phyloP scores from a whole-genome alignment of 176 grass and related monocot species.

The Lolium perenne region DNA sequence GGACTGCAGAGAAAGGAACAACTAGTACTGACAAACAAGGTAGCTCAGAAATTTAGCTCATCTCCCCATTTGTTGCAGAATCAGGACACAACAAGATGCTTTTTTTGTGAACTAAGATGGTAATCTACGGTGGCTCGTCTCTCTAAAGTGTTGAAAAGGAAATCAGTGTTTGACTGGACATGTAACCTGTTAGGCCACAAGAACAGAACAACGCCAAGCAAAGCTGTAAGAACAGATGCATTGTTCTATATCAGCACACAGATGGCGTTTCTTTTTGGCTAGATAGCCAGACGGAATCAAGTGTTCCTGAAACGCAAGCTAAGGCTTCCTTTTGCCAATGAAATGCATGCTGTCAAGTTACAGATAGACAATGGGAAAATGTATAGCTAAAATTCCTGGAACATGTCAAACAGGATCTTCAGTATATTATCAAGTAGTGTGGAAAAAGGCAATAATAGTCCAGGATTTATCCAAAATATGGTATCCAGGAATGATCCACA shows the following conservation, averaged over 20 bases:
- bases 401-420: background rate
- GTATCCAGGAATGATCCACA: background rate
- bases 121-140: background rate
- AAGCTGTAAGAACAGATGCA: background rate
- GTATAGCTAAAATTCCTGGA: background rate
- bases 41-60: too few species aligned
- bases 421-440: background rate
- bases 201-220: background rate
- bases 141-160: conserved; percentile 11
- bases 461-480: background rate
- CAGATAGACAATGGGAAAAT: too few species aligned
- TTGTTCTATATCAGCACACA: too few species aligned
- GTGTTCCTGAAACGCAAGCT: too few species aligned
- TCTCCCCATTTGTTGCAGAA: too few species aligned
- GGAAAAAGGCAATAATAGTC: background rate
- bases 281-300: too few species aligned
- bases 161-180: background rate
- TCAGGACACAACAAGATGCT: background rate
- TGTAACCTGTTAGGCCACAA: background rate
- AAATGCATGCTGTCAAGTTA: too few species aligned
- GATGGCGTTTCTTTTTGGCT: too few species aligned
- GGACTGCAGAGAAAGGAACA: too few species aligned
- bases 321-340: too few species aligned
- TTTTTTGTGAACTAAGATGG: background rate
- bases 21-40: too few species aligned